Conservation (phyloP, 2,329 filamentous ascomycete species). For the Aureobasidium mangrovei region DNA sequence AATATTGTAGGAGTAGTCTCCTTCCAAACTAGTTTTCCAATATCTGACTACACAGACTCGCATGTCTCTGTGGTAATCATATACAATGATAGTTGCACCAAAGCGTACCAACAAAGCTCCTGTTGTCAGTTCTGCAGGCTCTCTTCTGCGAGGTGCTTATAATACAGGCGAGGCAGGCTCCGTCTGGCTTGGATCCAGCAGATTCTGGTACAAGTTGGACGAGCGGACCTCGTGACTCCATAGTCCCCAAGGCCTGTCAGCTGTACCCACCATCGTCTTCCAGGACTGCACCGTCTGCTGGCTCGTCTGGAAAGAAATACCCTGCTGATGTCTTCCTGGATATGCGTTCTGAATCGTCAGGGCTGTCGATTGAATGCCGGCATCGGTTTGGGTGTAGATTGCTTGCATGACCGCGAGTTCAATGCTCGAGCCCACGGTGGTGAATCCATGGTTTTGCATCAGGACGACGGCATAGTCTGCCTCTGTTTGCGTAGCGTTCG, state of each 20-base stretch:
- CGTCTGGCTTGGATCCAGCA: conserved; percentile 10
- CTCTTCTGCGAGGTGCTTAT: background rate
- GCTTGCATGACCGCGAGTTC: conserved; percentile 35
- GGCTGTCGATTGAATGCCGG: conserved; percentile 34
- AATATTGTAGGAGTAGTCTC: too few relatives aligned
- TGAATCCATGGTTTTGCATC: conserved; percentile 41
- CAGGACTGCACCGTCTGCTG: conserved; percentile 4
- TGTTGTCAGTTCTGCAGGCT: too few relatives aligned
- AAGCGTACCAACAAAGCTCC: too few relatives aligned
- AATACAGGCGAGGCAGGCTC: conserved; percentile 2
- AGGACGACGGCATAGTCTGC: conserved; percentile 32
- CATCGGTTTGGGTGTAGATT: conserved; percentile 39
- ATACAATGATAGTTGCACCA: too few relatives aligned
- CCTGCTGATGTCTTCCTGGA: background rate
- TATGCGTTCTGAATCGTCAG: conserved; percentile 18
- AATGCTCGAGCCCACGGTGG: conserved; percentile 30
- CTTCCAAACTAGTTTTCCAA: too few relatives aligned
- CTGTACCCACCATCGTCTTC: conserved; percentile 2
- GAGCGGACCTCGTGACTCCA: conserved; percentile 8
- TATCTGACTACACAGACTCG: too few relatives aligned
- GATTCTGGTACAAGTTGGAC: conserved; percentile 11
- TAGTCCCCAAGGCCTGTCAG: conserved; percentile 7
- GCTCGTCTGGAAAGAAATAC: background rate
- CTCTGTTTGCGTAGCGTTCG: background rate
- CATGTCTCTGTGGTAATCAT: too few relatives aligned